Conservation (phyloP, 2,329 filamentous ascomycete genomes). For the Colletotrichum melonis region DNA sequence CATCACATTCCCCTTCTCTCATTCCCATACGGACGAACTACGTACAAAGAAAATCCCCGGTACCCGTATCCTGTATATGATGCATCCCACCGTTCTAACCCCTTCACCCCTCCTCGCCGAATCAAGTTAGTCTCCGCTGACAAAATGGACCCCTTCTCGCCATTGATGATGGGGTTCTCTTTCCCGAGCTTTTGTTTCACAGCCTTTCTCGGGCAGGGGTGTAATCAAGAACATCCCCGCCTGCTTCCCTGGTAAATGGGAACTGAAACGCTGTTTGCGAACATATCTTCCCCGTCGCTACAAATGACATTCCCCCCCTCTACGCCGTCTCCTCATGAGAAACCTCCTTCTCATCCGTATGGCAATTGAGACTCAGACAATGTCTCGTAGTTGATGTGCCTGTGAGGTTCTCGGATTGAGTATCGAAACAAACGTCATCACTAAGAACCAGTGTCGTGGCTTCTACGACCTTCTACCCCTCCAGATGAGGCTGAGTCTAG, state of each 20-base stretch:
- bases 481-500: background rate
- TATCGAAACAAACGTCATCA: background rate
- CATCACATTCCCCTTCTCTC: background rate
- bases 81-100: no score
- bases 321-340: background rate
- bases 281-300: background rate
- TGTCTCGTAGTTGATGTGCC: background rate
- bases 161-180: background rate
- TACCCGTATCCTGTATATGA: no score
- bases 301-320: background rate
- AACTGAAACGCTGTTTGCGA: constrained; percentile 14
- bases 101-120: background rate
- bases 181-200: constrained; percentile 11
- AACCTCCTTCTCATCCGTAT: background rate
- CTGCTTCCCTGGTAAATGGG: background rate
- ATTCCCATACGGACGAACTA: background rate
- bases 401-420: background rate
- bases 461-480: background rate
- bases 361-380: background rate
- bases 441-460: background rate
- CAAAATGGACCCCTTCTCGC: background rate
- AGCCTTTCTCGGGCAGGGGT: background rate
- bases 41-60: background rate
- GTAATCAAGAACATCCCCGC: background rate
- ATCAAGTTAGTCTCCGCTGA: background rate